Base-by-base conservation (phyloP, 768 basidiomycete genomes). In the Naganishia antarctica region DNA sequence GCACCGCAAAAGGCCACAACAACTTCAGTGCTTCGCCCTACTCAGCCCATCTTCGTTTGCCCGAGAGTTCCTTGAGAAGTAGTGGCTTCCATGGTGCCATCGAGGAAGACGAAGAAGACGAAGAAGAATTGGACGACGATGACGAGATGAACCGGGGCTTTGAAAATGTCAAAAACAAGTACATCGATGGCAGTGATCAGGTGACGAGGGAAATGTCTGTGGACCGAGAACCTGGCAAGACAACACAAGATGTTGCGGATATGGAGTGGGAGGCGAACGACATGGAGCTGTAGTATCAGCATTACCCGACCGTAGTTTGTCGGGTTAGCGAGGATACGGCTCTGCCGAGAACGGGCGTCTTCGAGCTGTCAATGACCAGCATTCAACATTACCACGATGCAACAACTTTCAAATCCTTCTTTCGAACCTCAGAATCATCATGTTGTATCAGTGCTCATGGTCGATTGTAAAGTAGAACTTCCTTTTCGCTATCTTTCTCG, bases 61-160 rank as follows among this genome's bases (percentile, higher is more conserved):
- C 70, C 13, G 65, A 68, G 15, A 69, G 68, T 50, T 68, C 66
- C 6, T 66, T 76, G 6, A 41, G 70, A 21, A 65, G 60, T 58
- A 64, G 25, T 21, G 40, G 46, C 31, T 50, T 69, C n/a, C 60
- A 57, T 18, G 71, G 70, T 3, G 73, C 66, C 23, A 68, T 66
- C 5, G 70, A 68, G 32, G 45, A 66, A 28, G 65, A 64, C 16
- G 71, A 70, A n/a, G n/a, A n/a, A 44, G 69, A 68, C 6, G 70
- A 71, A 18, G 72, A 70, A 40, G 72, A 65, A 2, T 71, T 73
- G 12, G 75, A 74, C 5, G 74, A 73, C 29, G 70, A 74, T 12
- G 69, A 69, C 34, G 66, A 68, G 23, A 34, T 47, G 18, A 44
- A 41, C 28, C 40, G 29, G 9, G 53, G 45, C 29, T 46, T 11